These are phyloP conservation scores for Trichosporon sp. DNA, from an alignment of 1,284 basidiomycete genomes.

Conservation along the genomic window DNA sequence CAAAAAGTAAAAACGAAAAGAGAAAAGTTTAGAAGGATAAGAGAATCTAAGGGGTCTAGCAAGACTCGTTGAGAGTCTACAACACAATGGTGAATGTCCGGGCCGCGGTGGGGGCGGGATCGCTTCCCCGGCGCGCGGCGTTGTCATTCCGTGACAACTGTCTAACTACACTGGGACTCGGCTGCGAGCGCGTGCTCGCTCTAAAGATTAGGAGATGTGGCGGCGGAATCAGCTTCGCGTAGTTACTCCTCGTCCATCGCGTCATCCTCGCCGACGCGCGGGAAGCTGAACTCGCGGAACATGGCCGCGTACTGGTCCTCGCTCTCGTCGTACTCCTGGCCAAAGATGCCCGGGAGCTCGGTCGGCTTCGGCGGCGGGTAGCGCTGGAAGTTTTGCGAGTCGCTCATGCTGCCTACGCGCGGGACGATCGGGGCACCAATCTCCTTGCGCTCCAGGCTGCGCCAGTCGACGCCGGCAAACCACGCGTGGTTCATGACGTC, in stretches of 20 bases:
- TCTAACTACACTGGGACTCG: neutral
- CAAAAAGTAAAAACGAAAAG: neutral
- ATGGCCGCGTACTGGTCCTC: constrained; percentile 51
- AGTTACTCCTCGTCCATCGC: constrained; percentile 28
- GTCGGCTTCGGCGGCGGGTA: constrained; percentile 56
- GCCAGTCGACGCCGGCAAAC: constrained; percentile 61
- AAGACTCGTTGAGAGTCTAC: constrained; percentile 9
- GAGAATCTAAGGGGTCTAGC: neutral
- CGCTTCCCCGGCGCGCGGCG: neutral
- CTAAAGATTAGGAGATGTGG: too few relatives aligned
- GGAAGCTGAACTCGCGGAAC: constrained; percentile 51
- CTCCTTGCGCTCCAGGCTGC: constrained; percentile 55
- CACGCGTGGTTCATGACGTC: constrained; percentile 60
- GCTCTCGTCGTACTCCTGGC: constrained; percentile 44
- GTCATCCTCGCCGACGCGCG: constrained; percentile 23
- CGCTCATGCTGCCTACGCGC: constrained; percentile 56
- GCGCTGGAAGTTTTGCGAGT: constrained; percentile 57
- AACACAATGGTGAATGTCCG: constrained; percentile 1
- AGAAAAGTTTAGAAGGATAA: neutral
- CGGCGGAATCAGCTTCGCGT: too few relatives aligned
- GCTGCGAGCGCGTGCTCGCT: too few relatives aligned
- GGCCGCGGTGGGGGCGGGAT: neutral
- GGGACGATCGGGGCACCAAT: constrained; percentile 61
- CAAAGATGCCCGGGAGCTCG: constrained; percentile 57
- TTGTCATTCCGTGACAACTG: neutral